Percentiles rank a stretch among this genome's conserved stretches.
phyloP scores from a whole-genome alignment of 1,284 basidiomycete genomes.

The Cystobasidium slooffiae region DNA sequence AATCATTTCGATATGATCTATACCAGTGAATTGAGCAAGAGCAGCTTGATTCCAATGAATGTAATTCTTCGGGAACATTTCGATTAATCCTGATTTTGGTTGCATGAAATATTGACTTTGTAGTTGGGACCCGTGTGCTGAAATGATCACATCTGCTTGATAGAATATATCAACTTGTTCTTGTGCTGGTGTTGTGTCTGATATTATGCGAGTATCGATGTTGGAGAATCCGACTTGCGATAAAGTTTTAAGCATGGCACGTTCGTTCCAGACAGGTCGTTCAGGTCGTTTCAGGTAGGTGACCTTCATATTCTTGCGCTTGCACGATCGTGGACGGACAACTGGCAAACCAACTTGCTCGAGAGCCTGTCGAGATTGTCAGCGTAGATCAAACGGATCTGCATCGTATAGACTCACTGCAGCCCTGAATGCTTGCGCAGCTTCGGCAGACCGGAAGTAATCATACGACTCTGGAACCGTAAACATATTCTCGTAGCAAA shows the following conservation, averaged over 20 bases:
- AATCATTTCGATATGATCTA: not conserved
- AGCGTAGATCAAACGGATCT: not conserved
- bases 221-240: not conserved
- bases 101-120: conserved; percentile 24
- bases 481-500: conserved; percentile 25
- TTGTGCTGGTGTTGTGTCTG: conserved; percentile 4
- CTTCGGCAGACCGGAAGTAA: conserved; percentile 6
- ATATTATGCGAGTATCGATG: not conserved
- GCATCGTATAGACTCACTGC: conserved; percentile 1
- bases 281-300: conserved; percentile 2
- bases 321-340: conserved; percentile 1
- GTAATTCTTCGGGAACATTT: conserved; percentile 28
- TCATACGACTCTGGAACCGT: not conserved
- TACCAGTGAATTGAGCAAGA: not conserved
- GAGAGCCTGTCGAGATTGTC: conserved; percentile 1
- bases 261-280: conserved; percentile 19
- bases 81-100: not conserved
- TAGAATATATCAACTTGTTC: conserved; percentile 16
- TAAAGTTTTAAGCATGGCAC: not conserved
- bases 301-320: not conserved
- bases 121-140: conserved; percentile 23
- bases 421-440: not conserved
- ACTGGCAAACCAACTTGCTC: not conserved
- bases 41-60: conserved; percentile 4
- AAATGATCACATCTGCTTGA: conserved; percentile 10